A percentile compares a stretch with the other conserved stretches of the same genome.
phyloP scores from a whole-genome alignment of 441 rosid species.

The Geranium incanum region DNA sequence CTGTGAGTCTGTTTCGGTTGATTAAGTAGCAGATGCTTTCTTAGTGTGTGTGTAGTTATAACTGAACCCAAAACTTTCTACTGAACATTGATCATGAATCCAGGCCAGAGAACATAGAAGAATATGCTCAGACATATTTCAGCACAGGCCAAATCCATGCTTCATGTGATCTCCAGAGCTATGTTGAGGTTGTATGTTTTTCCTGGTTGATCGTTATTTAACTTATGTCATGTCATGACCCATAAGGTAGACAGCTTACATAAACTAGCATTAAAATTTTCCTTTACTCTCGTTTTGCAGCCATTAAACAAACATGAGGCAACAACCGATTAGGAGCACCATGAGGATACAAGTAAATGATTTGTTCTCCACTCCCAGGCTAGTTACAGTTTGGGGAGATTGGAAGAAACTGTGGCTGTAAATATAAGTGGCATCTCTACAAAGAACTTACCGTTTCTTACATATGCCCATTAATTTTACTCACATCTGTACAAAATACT shows the following conservation, averaged over 20 bases:
- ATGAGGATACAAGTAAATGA: background rate
- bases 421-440: background rate
- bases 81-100: conserved; percentile 19
- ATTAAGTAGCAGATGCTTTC: background rate
- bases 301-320: conserved; percentile 20
- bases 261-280: background rate
- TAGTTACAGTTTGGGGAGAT: background rate
- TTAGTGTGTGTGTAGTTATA: background rate
- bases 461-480: background rate
- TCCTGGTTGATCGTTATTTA: background rate
- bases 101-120: conserved; percentile 77
- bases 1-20: background rate
- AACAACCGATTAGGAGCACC: conserved; percentile 13
- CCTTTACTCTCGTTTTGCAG: conserved; percentile 19
- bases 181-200: conserved; percentile 28
- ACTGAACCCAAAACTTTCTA: background rate
- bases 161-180: conserved; percentile 39
- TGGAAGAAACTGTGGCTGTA: background rate
- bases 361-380: background rate
- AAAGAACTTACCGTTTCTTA: background rate
- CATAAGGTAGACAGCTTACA: background rate
- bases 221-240: background rate
- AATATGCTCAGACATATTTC: conserved; percentile 69
- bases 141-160: conserved; percentile 60
- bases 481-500: background rate